A percentile compares a stretch with the other conserved stretches of the same genome.
Evolutionary conservation across 2,329 filamentous ascomycete species (phyloP).

Genomic region (Trichoderma polysporum): DNA sequence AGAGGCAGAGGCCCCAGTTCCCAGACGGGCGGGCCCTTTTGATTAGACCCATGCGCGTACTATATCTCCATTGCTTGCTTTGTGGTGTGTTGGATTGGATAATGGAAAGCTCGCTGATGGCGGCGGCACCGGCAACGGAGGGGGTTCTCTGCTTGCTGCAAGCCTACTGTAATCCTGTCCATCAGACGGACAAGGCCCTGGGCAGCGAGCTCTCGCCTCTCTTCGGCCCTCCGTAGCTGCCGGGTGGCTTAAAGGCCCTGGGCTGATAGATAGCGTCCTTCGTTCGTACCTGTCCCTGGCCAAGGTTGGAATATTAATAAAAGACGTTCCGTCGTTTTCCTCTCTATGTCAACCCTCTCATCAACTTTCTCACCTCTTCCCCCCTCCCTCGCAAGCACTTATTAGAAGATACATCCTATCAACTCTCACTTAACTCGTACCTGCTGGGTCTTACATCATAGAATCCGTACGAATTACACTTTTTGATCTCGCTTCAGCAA

Average conservation of each 20-base stretch:
- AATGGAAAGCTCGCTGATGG: neutral
- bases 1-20: neutral
- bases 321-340: neutral
- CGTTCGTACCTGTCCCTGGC: neutral
- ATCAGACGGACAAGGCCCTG: neutral
- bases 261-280: slow-evolving; percentile 9
- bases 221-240: slow-evolving; percentile 18
- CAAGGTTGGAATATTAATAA: neutral
- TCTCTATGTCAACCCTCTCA: neutral
- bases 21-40: neutral
- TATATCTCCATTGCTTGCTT: neutral
- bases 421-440: neutral
- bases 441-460: neutral
- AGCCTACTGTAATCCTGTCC: too few species aligned
- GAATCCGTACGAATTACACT: neutral
- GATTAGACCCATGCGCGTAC: neutral
- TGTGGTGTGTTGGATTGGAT: neutral
- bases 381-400: neutral
- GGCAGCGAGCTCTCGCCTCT: slow-evolving; percentile 9
- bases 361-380: neutral
- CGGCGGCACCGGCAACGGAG: slow-evolving; percentile 11
- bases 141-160: neutral
- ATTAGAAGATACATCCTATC: neutral
- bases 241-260: neutral
- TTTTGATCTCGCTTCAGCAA: neutral